Evolutionary conservation across 805 yeast genomes (phyloP).

Genomic region (Candida chauliodis): DNA sequence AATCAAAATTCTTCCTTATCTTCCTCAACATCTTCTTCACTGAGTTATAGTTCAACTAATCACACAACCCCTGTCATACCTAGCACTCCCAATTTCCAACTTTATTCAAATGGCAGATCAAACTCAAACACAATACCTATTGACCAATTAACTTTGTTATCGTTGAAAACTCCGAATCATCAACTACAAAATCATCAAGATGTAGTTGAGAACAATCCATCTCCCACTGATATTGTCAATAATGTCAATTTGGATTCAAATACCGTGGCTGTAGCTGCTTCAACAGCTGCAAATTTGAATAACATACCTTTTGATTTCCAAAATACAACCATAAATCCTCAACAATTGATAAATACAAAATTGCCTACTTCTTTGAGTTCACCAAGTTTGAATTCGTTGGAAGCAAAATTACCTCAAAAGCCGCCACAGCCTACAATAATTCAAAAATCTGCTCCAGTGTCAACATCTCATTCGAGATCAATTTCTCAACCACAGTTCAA

Average conservation of each 20-base stretch:
- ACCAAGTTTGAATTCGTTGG: conserved; percentile 13
- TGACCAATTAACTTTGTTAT: conserved; percentile 25
- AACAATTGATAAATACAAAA: conserved; percentile 20
- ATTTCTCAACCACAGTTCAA: conserved; percentile 15
- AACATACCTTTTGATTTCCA: neutral
- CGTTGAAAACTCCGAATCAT: conserved; percentile 14
- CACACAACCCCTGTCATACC: conserved; percentile 3
- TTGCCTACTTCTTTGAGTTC: conserved; percentile 13
- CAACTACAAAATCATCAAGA: neutral
- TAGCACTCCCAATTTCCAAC: conserved; percentile 8
- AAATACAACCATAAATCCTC: conserved; percentile 32
- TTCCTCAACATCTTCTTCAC: conserved; percentile 2
- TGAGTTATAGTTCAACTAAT: conserved; percentile 1
- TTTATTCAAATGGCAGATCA: conserved; percentile 9
- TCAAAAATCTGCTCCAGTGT: conserved; percentile 2
- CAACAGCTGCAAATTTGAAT: conserved; percentile 4
- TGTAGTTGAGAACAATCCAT: neutral
- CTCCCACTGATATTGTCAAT: conserved; percentile 1
- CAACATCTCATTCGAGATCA: conserved; percentile 5
- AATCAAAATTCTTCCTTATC: neutral
- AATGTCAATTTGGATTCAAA: conserved; percentile 2
- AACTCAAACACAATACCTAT: conserved; percentile 13
- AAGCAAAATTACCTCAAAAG: neutral
- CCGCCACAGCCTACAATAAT: neutral
- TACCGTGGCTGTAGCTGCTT: conserved; percentile 6